Conservation (phyloP, 2,329 filamentous ascomycete genomes). For the Fusarium sp. region DNA sequence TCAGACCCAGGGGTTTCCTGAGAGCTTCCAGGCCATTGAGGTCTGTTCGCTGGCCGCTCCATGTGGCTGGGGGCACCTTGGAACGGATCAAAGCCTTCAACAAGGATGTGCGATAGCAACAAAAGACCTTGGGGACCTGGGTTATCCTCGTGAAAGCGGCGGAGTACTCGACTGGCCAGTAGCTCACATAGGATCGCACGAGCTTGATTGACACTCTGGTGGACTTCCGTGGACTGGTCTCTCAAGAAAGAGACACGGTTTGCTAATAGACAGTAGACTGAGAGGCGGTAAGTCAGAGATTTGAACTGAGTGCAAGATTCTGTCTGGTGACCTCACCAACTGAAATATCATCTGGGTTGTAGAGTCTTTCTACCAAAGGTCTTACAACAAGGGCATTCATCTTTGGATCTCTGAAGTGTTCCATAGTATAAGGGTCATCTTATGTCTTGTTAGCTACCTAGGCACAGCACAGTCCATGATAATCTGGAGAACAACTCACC, state of each 20-base stretch:
- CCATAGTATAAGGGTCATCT: slow-evolving; percentile 61
- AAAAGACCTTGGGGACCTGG: slow-evolving; percentile 71
- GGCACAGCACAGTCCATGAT: background rate
- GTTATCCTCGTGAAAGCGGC: slow-evolving; percentile 75
- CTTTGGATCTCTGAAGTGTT: slow-evolving; percentile 73
- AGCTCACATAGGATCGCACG: slow-evolving; percentile 76
- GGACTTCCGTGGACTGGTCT: slow-evolving; percentile 72
- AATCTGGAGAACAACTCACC: slow-evolving; percentile 23
- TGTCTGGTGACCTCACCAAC: slow-evolving; percentile 57
- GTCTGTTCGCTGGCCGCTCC: slow-evolving; percentile 57
- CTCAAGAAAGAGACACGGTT: slow-evolving; percentile 77
- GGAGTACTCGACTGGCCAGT: slow-evolving; percentile 72
- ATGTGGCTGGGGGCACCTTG: slow-evolving; percentile 73
- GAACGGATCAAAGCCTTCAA: slow-evolving; percentile 78
- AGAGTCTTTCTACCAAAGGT: slow-evolving; percentile 75
- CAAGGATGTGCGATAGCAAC: slow-evolving; percentile 73
- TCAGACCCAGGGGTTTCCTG: slow-evolving; percentile 55
- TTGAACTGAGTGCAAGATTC: background rate
- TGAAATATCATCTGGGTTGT: slow-evolving; percentile 72
- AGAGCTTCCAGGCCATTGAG: slow-evolving; percentile 52
- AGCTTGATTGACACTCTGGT: slow-evolving; percentile 76
- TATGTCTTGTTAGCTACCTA: slow-evolving; percentile 10
- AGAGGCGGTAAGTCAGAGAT: background rate
- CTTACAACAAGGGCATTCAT: slow-evolving; percentile 75
- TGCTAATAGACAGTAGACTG: slow-evolving; percentile 77